Percentiles rank a stretch among this genome's conserved stretches.
Conservation (phyloP, 441 rosid genomes). For the Kokia cookei region DNA sequence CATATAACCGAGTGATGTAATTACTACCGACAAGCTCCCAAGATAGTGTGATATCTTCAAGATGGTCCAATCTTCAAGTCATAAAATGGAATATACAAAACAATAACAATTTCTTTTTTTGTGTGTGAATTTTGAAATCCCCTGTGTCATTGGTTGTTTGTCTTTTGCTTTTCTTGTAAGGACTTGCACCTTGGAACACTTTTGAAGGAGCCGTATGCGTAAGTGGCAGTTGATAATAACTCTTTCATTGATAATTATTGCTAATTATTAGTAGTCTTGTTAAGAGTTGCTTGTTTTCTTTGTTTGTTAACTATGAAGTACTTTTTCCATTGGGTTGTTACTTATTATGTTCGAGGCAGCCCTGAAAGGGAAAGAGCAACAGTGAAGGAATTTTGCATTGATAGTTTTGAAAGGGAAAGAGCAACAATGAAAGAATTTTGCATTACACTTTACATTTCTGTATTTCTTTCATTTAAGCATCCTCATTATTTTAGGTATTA, state of each 20-base stretch:
- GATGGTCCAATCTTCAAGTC: no score
- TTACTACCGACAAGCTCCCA: no score
- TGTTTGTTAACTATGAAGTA: neutral
- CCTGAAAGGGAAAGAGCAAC: constrained; percentile 78
- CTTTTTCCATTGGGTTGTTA: constrained; percentile 75
- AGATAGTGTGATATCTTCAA: no score
- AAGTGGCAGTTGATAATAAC: constrained; percentile 16
- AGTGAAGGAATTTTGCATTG: no score
- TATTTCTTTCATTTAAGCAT: neutral
- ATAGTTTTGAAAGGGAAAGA: no score
- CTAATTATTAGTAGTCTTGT: constrained; percentile 2
- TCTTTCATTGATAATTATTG: neutral
- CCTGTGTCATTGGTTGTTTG: no score
- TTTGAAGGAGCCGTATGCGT: constrained; percentile 81
- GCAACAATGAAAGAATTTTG: constrained; percentile 73
- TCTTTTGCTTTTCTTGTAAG: no score
- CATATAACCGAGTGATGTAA: no score
- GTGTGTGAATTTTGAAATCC: no score
- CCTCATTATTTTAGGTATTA: neutral
- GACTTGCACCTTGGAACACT: constrained; percentile 80
- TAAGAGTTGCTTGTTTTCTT: neutral
- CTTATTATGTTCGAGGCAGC: constrained; percentile 80
- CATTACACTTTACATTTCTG: neutral
- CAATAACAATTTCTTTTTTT: no score
- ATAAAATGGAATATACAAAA: no score